Evolutionary conservation across 805 yeast species (phyloP).

Genomic region (Ogataea thermomethanolica): DNA sequence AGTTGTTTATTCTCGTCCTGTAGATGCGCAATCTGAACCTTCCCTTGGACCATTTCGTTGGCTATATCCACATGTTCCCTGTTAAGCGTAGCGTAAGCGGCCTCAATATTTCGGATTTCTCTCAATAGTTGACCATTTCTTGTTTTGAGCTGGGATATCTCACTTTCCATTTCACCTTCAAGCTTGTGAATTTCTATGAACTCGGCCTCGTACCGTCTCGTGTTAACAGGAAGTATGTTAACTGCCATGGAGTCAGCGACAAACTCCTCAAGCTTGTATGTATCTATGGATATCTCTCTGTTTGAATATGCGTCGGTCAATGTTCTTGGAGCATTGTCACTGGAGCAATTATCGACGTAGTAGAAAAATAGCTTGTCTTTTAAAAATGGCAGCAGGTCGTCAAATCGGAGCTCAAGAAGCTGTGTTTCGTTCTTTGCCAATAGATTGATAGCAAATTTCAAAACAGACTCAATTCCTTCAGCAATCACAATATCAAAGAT

Average conservation of each 20-base stretch:
- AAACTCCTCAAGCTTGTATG: slow-evolving; percentile 67
- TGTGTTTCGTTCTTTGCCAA: slow-evolving; percentile 64
- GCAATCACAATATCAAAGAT: slow-evolving; percentile 85
- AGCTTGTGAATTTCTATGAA: slow-evolving; percentile 65
- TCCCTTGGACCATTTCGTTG: slow-evolving; percentile 78
- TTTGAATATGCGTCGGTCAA: slow-evolving; percentile 17
- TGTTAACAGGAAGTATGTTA: slow-evolving; percentile 65
- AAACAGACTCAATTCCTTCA: slow-evolving; percentile 84
- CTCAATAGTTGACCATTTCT: slow-evolving; percentile 70
- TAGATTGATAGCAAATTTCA: slow-evolving; percentile 80
- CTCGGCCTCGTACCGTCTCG: slow-evolving; percentile 70
- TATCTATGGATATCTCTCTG: slow-evolving; percentile 22
- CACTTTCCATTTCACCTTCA: slow-evolving; percentile 63
- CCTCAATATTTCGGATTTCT: slow-evolving; percentile 70
- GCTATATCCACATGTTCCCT: slow-evolving; percentile 84
- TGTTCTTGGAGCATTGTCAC: slow-evolving; percentile 9
- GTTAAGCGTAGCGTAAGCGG: slow-evolving; percentile 63
- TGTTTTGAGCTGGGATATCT: slow-evolving; percentile 54
- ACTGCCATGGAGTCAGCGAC: slow-evolving; percentile 77
- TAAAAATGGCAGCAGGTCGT: slow-evolving; percentile 68
- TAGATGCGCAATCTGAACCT: slow-evolving; percentile 70
- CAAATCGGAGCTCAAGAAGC: slow-evolving; percentile 65
- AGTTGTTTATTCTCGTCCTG: slow-evolving; percentile 71
- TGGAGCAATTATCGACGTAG: slow-evolving; percentile 44
- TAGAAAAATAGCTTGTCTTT: slow-evolving; percentile 76